A percentile compares a stretch with the other conserved stretches of the same genome.
Evolutionary conservation across 106 monocot species (phyloP).

Genomic region (Cymbidium sinense): DNA sequence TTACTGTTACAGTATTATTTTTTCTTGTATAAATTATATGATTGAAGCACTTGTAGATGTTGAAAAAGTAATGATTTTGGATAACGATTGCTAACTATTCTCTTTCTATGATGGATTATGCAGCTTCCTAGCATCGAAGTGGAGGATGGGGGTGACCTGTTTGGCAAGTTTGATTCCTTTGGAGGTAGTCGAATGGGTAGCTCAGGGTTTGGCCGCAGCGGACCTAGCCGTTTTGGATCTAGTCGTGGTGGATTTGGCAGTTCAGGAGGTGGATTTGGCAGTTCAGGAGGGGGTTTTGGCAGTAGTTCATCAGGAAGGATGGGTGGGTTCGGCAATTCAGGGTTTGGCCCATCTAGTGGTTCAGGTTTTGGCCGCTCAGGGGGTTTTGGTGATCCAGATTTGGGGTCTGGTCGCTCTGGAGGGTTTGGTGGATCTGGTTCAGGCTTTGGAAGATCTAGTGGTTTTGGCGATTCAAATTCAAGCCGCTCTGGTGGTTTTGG

Average conservation of each 20-base stretch:
- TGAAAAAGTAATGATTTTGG: not conserved
- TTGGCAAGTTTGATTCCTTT: conserved; percentile 38
- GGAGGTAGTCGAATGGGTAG: conserved; percentile 33
- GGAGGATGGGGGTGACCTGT: conserved; percentile 52
- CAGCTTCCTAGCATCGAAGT: conserved; percentile 78
- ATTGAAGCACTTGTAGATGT: not conserved
- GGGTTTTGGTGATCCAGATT: conserved; percentile 25
- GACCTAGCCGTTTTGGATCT: conserved; percentile 20
- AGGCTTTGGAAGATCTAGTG: conserved; percentile 21
- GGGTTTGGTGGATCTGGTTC: conserved; percentile 21
- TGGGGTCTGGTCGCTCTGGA: conserved; percentile 24
- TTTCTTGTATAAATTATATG: not conserved
- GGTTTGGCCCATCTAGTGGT: conserved; percentile 8
- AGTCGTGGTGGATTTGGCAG: conserved; percentile 8
- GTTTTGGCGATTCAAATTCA: conserved; percentile 16
- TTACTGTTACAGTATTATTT: not conserved
- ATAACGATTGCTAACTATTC: not conserved
- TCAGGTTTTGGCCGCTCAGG: conserved; percentile 21
- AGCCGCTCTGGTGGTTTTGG: conserved; percentile 11
- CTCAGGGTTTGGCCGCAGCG: conserved; percentile 29
- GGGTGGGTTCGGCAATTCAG: conserved; percentile 7
- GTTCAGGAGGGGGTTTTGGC: not conserved
- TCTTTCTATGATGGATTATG: conserved; percentile 4
- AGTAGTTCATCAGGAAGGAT: conserved; percentile 3
- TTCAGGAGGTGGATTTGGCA: conserved; percentile 25